Evolutionary conservation across 768 basidiomycete species (phyloP).

Genomic region (Hortiboletus flavorubellus): DNA sequence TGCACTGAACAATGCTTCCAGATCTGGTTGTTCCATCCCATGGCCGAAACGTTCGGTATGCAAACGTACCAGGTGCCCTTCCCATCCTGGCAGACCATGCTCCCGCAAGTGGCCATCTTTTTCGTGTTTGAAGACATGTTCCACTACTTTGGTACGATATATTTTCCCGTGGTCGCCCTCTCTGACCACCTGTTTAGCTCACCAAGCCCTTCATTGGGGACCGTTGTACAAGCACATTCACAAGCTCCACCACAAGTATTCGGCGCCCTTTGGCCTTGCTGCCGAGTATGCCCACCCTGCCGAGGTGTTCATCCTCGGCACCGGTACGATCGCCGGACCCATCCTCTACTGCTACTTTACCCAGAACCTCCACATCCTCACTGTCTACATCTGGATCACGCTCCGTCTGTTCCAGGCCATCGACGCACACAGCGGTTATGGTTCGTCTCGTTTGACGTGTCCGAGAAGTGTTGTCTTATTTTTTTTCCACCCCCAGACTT

Average conservation of each 20-base stretch:
- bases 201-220: slow-evolving; percentile 85
- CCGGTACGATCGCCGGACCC: slow-evolving; percentile 87
- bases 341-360: slow-evolving; percentile 81
- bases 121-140: slow-evolving; percentile 50
- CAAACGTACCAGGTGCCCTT: slow-evolving; percentile 91
- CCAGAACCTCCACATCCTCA: slow-evolving; percentile 76
- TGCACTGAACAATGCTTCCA: slow-evolving; percentile 26
- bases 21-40: slow-evolving; percentile 91
- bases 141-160: slow-evolving; percentile 74
- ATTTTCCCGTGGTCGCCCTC: background rate
- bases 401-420: slow-evolving; percentile 42
- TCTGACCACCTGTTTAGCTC: slow-evolving; percentile 47
- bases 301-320: slow-evolving; percentile 92
- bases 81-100: slow-evolving; percentile 65
- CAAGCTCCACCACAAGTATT: slow-evolving; percentile 97
- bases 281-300: slow-evolving; percentile 98
- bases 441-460: slow-evolving; percentile 38
- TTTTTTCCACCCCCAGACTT: slow-evolving; percentile 55
- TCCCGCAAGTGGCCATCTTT: slow-evolving; percentile 64
- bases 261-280: slow-evolving; percentile 94
- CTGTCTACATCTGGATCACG: slow-evolving; percentile 92
- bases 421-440: slow-evolving; percentile 96
- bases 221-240: slow-evolving; percentile 88
- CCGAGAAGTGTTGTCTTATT: background rate
- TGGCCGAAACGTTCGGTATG: slow-evolving; percentile 88